Evolutionary conservation across 257 asterid species (phyloP).

Genomic region (Solanum rostratum): DNA sequence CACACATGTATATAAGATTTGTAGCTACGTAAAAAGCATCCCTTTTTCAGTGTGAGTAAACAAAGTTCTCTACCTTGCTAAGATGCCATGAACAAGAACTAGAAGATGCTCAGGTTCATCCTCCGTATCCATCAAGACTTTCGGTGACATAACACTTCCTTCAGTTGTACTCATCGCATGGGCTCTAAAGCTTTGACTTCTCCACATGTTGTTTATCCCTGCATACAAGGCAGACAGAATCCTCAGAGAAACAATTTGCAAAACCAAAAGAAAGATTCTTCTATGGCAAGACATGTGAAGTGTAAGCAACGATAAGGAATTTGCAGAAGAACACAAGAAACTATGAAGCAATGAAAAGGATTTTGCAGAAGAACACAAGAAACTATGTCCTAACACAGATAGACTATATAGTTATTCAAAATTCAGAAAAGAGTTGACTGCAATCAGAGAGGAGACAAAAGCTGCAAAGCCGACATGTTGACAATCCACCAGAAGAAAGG

Average conservation of each 20-base stretch:
- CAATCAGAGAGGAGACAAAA: not conserved
- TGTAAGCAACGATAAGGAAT: not conserved
- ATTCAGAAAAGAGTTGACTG: not conserved
- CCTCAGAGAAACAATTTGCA: not conserved
- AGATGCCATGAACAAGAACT: conserved; percentile 94
- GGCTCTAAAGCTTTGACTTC: conserved; percentile 38
- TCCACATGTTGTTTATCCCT: conserved; percentile 51
- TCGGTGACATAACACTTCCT: conserved; percentile 38
- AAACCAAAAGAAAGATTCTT: too few species aligned
- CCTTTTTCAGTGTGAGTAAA: not conserved
- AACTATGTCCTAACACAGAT: not conserved
- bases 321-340: not conserved
- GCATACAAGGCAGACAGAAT: not conserved
- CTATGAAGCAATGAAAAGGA: not conserved
- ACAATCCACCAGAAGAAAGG: not conserved
- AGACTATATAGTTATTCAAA: not conserved
- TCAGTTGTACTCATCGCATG: conserved; percentile 54
- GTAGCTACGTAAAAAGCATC: not conserved
- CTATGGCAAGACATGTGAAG: not conserved
- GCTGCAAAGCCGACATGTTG: not conserved
- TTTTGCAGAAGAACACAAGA: not conserved
- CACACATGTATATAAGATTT: not conserved
- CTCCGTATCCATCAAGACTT: conserved; percentile 17
- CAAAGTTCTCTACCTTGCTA: conserved; percentile 51
- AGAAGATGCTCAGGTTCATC: conserved; percentile 89